A percentile compares a stretch with the other conserved stretches of the same genome.
These are phyloP conservation scores for Alternaria alternata DNA, from an alignment of 2,329 filamentous ascomycete species.

Conservation along the genomic window DNA sequence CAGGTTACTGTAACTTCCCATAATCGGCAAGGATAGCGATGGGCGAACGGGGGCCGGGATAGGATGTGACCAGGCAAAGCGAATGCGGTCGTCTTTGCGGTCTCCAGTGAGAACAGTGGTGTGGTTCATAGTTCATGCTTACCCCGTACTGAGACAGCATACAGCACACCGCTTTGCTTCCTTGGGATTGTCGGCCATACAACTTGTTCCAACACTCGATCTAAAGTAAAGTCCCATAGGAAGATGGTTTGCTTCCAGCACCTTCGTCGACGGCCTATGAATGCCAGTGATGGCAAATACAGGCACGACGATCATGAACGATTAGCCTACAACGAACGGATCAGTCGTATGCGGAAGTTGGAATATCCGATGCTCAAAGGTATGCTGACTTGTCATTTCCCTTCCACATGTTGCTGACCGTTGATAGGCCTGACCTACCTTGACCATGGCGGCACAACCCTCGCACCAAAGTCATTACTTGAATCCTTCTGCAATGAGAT, in stretches of 20 bases:
- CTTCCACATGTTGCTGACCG: slow-evolving; percentile 1
- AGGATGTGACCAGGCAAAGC: background rate
- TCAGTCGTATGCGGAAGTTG: slow-evolving; percentile 22
- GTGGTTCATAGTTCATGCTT: slow-evolving; percentile 4
- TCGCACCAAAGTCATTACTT: slow-evolving; percentile 63
- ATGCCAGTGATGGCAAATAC: background rate
- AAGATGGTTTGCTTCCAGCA: slow-evolving; percentile 7
- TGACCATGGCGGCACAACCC: slow-evolving; percentile 63
- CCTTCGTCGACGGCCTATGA: background rate
- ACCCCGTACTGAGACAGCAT: background rate
- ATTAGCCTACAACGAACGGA: slow-evolving; percentile 20
- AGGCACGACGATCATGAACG: slow-evolving; percentile 2
- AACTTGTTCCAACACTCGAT: background rate
- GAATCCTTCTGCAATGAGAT: slow-evolving; percentile 65
- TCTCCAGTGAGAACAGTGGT: background rate
- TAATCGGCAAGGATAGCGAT: background rate
- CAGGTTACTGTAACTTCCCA: background rate
- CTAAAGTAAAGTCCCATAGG: too few relatives aligned
- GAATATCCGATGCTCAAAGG: slow-evolving; percentile 42
- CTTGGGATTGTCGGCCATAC: background rate
- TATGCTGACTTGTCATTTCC: background rate
- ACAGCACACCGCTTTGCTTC: background rate
- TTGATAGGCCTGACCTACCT: slow-evolving; percentile 39
- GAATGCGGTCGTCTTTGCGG: background rate
- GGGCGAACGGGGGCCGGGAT: background rate